A percentile compares a stretch with the other conserved stretches of the same genome.
phyloP scores from a whole-genome alignment of 768 basidiomycete species.

The Dioszegia aurantiaca region DNA sequence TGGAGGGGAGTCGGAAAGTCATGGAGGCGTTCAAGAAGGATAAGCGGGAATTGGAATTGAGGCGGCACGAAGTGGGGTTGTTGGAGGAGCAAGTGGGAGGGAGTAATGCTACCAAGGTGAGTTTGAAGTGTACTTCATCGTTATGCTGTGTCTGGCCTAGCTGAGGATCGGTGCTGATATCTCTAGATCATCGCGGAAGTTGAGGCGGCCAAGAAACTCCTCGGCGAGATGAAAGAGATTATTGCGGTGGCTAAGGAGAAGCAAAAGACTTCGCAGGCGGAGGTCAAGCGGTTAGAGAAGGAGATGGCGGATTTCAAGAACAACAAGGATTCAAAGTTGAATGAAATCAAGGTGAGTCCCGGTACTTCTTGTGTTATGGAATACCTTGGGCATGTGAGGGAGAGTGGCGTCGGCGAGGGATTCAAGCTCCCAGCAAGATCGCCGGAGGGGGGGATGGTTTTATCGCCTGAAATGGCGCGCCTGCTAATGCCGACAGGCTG shows the following conservation, averaged over 20 bases:
- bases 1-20: conserved; percentile 55
- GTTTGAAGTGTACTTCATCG: too few relatives aligned
- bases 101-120: conserved; percentile 82
- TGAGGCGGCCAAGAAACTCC: conserved; percentile 65
- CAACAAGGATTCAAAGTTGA: conserved; percentile 95
- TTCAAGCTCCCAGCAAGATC: too few relatives aligned
- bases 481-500: conserved; percentile 57
- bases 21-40: conserved; percentile 56
- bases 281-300: conserved; percentile 81
- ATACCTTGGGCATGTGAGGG: not conserved
- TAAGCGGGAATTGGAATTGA: conserved; percentile 75
- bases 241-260: conserved; percentile 64
- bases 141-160: too few relatives aligned
- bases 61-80: conserved; percentile 77
- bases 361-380: not conserved
- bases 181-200: conserved; percentile 76
- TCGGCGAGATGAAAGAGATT: conserved; percentile 54
- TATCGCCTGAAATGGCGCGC: too few relatives aligned
- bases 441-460: too few relatives aligned
- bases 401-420: too few relatives aligned
- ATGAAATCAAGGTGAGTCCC: conserved; percentile 74
- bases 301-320: conserved; percentile 99
- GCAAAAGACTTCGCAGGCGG: conserved; percentile 70
- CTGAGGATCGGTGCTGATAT: not conserved
- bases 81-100: conserved; percentile 79